A percentile compares a stretch with the other conserved stretches of the same genome.
phyloP scores from a whole-genome alignment of 768 basidiomycete genomes.

The Mycena filopes region DNA sequence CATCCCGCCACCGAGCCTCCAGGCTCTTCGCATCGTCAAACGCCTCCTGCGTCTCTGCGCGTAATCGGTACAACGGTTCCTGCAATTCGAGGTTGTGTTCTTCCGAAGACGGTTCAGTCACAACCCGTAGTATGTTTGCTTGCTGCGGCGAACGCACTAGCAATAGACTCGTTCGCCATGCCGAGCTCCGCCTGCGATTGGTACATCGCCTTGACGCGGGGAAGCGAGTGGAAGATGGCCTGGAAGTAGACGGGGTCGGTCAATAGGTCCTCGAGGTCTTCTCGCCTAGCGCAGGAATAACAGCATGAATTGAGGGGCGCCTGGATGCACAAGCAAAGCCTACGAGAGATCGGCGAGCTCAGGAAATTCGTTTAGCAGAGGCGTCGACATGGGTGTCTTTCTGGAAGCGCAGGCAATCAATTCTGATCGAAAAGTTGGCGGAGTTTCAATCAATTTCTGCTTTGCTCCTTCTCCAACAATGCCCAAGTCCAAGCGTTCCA shows the following conservation, averaged over 20 bases:
- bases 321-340: slow-evolving; percentile 43
- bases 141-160: slow-evolving; percentile 83
- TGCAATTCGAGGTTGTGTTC: slow-evolving; percentile 82
- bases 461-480: slow-evolving; percentile 56
- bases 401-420: too few species aligned
- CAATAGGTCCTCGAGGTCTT: slow-evolving; percentile 91
- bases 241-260: slow-evolving; percentile 87
- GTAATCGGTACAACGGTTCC: slow-evolving; percentile 76
- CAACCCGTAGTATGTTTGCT: too few species aligned
- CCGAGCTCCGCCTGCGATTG: slow-evolving; percentile 82
- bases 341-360: slow-evolving; percentile 81
- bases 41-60: slow-evolving; percentile 85
- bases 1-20: slow-evolving; percentile 85
- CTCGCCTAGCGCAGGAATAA: slow-evolving; percentile 62
- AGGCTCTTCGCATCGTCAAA: slow-evolving; percentile 88
- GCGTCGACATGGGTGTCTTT: slow-evolving; percentile 62
- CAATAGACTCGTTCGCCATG: slow-evolving; percentile 86
- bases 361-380: slow-evolving; percentile 71
- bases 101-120: slow-evolving; percentile 43
- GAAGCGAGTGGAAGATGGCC: slow-evolving; percentile 84
- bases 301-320: not conserved
- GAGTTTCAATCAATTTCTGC: slow-evolving; percentile 39
- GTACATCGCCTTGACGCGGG: slow-evolving; percentile 78
- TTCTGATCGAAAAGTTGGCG: not conserved
- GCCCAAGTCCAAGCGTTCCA: slow-evolving; percentile 91